These are phyloP conservation scores for Trapa bicornis DNA, from an alignment of 345 rosid genomes.

Conservation along the genomic window DNA sequence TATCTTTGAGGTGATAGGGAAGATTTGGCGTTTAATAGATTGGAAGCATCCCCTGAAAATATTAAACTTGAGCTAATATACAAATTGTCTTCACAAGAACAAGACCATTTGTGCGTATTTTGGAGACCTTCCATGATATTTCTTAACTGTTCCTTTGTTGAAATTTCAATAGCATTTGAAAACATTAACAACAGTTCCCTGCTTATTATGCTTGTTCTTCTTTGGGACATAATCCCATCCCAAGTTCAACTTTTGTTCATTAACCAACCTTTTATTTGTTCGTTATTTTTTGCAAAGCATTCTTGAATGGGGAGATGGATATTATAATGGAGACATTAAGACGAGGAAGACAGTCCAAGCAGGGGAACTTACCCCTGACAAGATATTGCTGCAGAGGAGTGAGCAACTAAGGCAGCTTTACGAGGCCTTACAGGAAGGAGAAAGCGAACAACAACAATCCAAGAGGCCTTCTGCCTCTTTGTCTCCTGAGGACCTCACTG, in stretches of 20 bases:
- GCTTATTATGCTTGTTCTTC: background rate
- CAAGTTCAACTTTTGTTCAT: background rate
- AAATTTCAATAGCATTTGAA: background rate
- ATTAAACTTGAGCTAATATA: background rate
- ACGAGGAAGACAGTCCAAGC: slow-evolving; percentile 67
- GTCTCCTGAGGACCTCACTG: slow-evolving; percentile 85
- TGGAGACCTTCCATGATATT: background rate
- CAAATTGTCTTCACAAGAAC: background rate
- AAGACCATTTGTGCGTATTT: background rate
- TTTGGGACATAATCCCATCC: background rate
- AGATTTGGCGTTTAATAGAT: background rate
- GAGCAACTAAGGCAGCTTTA: slow-evolving; percentile 70
- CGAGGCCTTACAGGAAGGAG: slow-evolving; percentile 45
- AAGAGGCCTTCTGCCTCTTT: slow-evolving; percentile 45
- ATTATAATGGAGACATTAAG: slow-evolving; percentile 88
- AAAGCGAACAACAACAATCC: slow-evolving; percentile 23
- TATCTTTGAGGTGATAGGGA: background rate
- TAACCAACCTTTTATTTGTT: background rate
- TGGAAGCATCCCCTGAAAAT: background rate
- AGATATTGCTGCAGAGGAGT: slow-evolving; percentile 65
- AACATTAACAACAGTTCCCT: background rate
- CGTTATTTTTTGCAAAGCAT: slow-evolving; percentile 22
- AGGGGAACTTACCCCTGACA: slow-evolving; percentile 41
- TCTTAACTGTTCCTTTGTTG: background rate
- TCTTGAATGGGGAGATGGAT: slow-evolving; percentile 82